These are phyloP conservation scores for Aspergillus pseudotamarii DNA, from an alignment of 2,329 filamentous ascomycete species.

Conservation along the genomic window DNA sequence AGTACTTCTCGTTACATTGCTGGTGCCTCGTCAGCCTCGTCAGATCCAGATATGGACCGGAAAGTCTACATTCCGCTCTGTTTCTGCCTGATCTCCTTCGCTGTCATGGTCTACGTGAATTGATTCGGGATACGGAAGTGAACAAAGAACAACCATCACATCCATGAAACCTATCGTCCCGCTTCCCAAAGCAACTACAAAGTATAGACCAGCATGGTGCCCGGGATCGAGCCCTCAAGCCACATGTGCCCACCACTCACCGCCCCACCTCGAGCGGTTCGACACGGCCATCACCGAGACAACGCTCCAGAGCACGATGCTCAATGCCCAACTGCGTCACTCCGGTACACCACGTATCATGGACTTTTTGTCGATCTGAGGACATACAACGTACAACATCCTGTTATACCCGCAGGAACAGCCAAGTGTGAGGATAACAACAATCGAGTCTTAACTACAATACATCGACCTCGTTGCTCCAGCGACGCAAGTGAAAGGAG, in stretches of 20 bases:
- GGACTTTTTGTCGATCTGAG: background rate
- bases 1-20: constrained; percentile 16
- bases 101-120: constrained; percentile 40
- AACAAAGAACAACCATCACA: background rate
- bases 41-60: constrained; percentile 33
- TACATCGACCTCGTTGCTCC: background rate
- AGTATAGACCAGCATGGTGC: background rate
- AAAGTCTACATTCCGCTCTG: constrained; percentile 40
- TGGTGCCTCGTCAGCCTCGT: constrained; percentile 11
- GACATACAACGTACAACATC: background rate
- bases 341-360: background rate
- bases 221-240: background rate
- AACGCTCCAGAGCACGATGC: background rate
- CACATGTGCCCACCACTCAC: background rate
- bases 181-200: background rate
- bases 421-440: background rate
- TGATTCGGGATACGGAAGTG: constrained; percentile 16
- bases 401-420: no score
- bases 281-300: background rate
- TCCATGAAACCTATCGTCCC: background rate
- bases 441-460: background rate
- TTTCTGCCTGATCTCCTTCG: constrained; percentile 41
- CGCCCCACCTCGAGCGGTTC: background rate
- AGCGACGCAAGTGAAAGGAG: background rate
- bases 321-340: background rate